Evolutionary conservation across 2,329 filamentous ascomycete species (phyloP), one percentile per base, ranked within the genome.

Genomic region (Zymoseptoria pseudotritici): DNA sequence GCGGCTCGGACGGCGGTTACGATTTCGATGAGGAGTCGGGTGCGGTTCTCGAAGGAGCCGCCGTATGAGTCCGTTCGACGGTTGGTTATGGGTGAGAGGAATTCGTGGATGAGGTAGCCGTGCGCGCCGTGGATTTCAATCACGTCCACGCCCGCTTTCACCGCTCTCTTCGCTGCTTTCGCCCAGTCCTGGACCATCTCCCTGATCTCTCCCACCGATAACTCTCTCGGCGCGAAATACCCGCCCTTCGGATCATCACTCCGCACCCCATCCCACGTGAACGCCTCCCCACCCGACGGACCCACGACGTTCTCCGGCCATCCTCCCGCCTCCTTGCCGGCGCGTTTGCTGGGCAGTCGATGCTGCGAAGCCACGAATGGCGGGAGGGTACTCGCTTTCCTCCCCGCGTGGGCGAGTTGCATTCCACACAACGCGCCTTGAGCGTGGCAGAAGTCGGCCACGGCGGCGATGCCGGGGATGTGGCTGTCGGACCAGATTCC

Each of bases 401-500:
- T 74, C 2, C 91, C 91, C 0, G 90, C 90, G 69, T 96, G 91
- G 1, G 79, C 89, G 2, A 96, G 79, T 77, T 96, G 91, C 61
- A 96, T 85, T 26, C 83, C 90, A 55, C 89, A 84, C 61, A 88
- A 84, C 67, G 90, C 86, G 69, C 81, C 82, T 74, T 96, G 91
- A 29, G 82, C 84, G 76, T 95, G 90, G 1, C 87, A 82, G 63
- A 91, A 93, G 61, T 94, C 89, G 22, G 86, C 84, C 50, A 93
- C 82, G 59, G 83, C 82, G 71, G 82, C 83, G 59, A 95, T 76
- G 0, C 87, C 86, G 63, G 82, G 85, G 63, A 92, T 87, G 72
- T 96, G 92, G 42, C 81, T 84, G 72, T 96, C 91, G 60, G 86
- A 80, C 92, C 91, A 97, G 10, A 96, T 76, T 0, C 92, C 90